phyloP scores from a whole-genome alignment of 2,329 filamentous ascomycete genomes.

The Aureobasidium sp. region DNA sequence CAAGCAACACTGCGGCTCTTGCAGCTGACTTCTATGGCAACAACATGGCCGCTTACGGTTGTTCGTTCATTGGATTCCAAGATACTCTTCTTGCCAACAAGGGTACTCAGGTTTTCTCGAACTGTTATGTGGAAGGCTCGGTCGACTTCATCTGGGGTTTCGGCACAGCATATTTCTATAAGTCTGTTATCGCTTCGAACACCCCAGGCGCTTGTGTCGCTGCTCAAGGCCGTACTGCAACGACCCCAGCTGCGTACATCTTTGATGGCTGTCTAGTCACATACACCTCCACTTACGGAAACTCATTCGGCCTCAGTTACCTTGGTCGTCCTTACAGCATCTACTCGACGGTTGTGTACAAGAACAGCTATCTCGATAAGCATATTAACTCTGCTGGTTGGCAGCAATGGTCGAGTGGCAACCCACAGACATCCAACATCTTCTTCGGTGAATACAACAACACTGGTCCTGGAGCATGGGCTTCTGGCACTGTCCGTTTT shows the following conservation, averaged over 20 bases:
- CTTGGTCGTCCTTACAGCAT: constrained; percentile 45
- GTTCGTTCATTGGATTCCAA: constrained; percentile 24
- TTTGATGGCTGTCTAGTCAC: constrained; percentile 44
- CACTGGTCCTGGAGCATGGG: constrained; percentile 45
- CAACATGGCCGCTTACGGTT: constrained; percentile 27
- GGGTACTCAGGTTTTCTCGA: constrained; percentile 23
- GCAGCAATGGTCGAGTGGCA: constrained; percentile 43
- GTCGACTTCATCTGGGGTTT: constrained; percentile 37
- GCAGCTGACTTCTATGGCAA: constrained; percentile 25
- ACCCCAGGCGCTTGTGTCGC: constrained; percentile 26
- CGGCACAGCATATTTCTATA: constrained; percentile 35
- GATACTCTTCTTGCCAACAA: constrained; percentile 25
- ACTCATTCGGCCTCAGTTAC: constrained; percentile 32
- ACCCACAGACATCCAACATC: constrained; percentile 42
- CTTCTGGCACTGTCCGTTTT: constrained; percentile 38
- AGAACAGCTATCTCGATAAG: constrained; percentile 40
- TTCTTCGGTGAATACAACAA: constrained; percentile 52
- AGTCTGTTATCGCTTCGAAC: constrained; percentile 28
- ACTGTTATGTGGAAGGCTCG: constrained; percentile 25
- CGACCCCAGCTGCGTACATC: constrained; percentile 29
- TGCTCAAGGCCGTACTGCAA: constrained; percentile 29
- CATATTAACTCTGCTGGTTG: constrained; percentile 53
- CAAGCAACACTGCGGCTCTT: constrained; percentile 27
- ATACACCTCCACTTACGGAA: constrained; percentile 40
- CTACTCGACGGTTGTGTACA: constrained; percentile 41